A percentile compares a stretch with the other conserved stretches of the same genome.
Conservation (phyloP, 2,329 filamentous ascomycete genomes). For the Stromatinia cepivora region DNA sequence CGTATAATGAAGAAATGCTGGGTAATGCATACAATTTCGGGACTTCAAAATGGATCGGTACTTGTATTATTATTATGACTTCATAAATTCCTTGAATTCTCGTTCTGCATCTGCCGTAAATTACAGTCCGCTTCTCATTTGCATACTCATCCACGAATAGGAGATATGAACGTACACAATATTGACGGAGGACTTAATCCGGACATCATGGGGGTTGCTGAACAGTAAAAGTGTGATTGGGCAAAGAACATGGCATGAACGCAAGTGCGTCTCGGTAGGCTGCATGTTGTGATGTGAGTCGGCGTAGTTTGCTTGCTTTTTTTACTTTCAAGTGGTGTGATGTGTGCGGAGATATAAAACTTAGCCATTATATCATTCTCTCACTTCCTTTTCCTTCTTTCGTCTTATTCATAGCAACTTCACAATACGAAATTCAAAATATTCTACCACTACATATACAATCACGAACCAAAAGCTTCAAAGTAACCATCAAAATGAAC, state of each 20-base stretch:
- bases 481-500: neutral
- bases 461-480: neutral
- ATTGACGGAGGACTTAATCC: neutral
- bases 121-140: neutral
- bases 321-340: neutral
- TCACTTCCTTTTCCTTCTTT: neutral
- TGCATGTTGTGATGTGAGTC: neutral
- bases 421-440: neutral
- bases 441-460: neutral
- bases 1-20: neutral
- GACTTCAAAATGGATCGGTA: slow-evolving; percentile 1
- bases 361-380: neutral
- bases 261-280: slow-evolving; percentile 1
- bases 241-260: neutral
- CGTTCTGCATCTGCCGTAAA: neutral
- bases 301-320: slow-evolving; percentile 3
- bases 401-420: neutral
- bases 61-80: neutral
- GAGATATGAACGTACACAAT: no score
- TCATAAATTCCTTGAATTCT: neutral
- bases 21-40: neutral
- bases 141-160: neutral
- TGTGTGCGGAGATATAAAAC: neutral
- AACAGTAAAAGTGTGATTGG: neutral
- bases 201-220: neutral